A percentile compares a stretch with the other conserved stretches of the same genome.
phyloP scores from a whole-genome alignment of 2,329 filamentous ascomycete genomes.

The Cercospora janseana region DNA sequence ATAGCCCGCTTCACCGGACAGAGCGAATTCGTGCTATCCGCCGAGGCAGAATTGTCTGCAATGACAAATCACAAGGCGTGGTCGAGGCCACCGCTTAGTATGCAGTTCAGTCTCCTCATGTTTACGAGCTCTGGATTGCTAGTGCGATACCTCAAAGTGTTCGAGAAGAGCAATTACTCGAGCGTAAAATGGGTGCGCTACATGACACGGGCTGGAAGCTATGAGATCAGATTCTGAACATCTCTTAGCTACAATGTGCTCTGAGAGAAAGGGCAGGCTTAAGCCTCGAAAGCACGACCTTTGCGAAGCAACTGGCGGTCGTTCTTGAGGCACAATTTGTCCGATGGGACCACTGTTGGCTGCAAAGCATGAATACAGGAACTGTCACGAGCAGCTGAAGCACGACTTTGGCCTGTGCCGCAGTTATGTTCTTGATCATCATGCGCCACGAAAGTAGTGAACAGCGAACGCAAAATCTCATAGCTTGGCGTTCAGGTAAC shows the following conservation, averaged over 20 bases:
- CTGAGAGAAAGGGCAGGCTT: too few species aligned
- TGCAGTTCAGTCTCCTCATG: conserved; percentile 95
- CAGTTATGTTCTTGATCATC: too few species aligned
- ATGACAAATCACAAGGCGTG: conserved; percentile 99
- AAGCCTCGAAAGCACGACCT: too few species aligned
- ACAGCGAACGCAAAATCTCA: too few species aligned
- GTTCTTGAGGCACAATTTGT: too few species aligned
- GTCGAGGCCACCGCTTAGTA: conserved; percentile 86
- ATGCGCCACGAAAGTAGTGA: too few species aligned
- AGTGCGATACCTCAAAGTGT: conserved; percentile 94
- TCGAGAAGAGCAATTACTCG: conserved; percentile 98
- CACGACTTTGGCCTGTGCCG: too few species aligned
- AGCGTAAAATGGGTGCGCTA: conserved; percentile 99
- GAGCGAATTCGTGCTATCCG: conserved; percentile 90
- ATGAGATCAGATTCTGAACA: conserved; percentile 65
- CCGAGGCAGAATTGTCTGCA: conserved; percentile 86
- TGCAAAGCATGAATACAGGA: too few species aligned
- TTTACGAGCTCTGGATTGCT: conserved; percentile 92
- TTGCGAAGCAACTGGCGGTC: too few species aligned
- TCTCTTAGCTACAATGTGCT: neutral
- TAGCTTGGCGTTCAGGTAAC: too few species aligned
- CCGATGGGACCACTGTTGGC: too few species aligned
- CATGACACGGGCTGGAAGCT: conserved; percentile 96
- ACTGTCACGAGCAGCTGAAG: too few species aligned
- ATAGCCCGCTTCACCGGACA: conserved; percentile 98